A percentile compares a stretch with the other conserved stretches of the same genome.
phyloP scores from a whole-genome alignment of 2,329 filamentous ascomycete genomes.

The Fusarium buxicola region DNA sequence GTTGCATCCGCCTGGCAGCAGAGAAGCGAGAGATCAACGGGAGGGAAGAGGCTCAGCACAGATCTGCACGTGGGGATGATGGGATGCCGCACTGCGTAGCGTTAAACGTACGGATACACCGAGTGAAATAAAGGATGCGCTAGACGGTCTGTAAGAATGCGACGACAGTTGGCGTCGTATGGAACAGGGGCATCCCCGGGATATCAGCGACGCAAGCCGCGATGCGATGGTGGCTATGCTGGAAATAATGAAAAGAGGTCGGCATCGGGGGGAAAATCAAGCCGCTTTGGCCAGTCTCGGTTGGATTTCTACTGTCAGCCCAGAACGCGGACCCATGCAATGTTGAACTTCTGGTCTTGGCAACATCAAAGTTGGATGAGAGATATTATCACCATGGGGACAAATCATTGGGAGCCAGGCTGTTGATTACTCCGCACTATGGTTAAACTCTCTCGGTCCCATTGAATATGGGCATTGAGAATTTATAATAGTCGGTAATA shows the following conservation, averaged over 20 bases:
- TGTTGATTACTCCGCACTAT: too few species aligned
- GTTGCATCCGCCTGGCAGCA: too few species aligned
- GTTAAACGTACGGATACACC: not conserved
- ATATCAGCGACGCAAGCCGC: not conserved
- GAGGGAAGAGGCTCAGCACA: not conserved
- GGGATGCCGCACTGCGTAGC: too few species aligned
- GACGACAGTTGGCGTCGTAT: not conserved
- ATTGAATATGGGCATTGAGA: too few species aligned
- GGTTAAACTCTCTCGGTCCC: too few species aligned
- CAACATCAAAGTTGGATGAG: not conserved
- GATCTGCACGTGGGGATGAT: slow-evolving; percentile 6
- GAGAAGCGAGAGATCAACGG: slow-evolving; percentile 3
- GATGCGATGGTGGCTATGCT: slow-evolving; percentile 5
- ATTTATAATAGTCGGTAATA: too few species aligned
- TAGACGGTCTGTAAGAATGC: too few species aligned
- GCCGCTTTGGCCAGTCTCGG: not conserved
- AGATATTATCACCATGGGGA: too few species aligned
- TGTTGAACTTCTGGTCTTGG: not conserved
- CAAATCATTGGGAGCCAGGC: too few species aligned
- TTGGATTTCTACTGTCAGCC: slow-evolving; percentile 4
- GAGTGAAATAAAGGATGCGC: too few species aligned
- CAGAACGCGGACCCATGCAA: slow-evolving; percentile 1
- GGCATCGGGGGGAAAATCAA: slow-evolving; percentile 11
- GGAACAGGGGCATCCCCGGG: not conserved
- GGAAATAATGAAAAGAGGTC: too few species aligned